phyloP scores from a whole-genome alignment of 371 early-diverging fungal species.

The Basidiobolus heterosporus region DNA sequence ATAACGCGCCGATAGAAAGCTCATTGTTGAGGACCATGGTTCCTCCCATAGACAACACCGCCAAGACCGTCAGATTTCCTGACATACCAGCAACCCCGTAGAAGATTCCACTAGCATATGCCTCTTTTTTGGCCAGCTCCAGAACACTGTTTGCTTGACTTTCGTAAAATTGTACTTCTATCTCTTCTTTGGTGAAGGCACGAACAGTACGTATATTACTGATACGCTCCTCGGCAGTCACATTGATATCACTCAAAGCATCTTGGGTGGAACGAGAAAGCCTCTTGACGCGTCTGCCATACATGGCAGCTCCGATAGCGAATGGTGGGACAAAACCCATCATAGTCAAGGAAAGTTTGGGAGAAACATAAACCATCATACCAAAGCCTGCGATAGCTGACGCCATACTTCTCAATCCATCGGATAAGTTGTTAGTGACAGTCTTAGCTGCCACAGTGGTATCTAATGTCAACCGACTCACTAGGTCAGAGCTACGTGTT shows the following conservation, averaged over 20 bases:
- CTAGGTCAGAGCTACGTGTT: slow-evolving; percentile 59
- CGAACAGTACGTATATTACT: slow-evolving; percentile 57
- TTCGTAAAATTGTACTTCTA: slow-evolving; percentile 32
- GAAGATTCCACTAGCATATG: slow-evolving; percentile 50
- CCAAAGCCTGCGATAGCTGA: slow-evolving; percentile 33
- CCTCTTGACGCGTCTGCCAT: slow-evolving; percentile 50
- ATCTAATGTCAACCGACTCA: slow-evolving; percentile 55
- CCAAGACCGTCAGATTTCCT: slow-evolving; percentile 56
- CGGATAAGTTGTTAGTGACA: slow-evolving; percentile 58
- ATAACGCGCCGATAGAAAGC: slow-evolving; percentile 62
- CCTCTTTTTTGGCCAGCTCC: slow-evolving; percentile 38
- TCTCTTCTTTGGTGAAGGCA: slow-evolving; percentile 52
- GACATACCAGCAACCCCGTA: slow-evolving; percentile 61
- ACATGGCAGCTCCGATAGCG: slow-evolving; percentile 45
- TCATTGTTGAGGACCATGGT: slow-evolving; percentile 47
- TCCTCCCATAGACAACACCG: slow-evolving; percentile 60
- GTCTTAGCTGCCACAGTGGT: slow-evolving; percentile 61
- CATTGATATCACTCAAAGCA: slow-evolving; percentile 50
- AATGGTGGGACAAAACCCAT: slow-evolving; percentile 62
- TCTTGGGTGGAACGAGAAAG: slow-evolving; percentile 50
- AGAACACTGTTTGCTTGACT: slow-evolving; percentile 34
- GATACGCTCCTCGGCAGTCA: slow-evolving; percentile 59
- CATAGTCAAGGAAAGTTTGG: slow-evolving; percentile 25
- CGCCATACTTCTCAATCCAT: slow-evolving; percentile 47
- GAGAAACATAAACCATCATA: slow-evolving; percentile 57